Base-by-base conservation (phyloP, 2,329 filamentous ascomycete species). In the Paraphaeosphaeria sporulosa region DNA sequence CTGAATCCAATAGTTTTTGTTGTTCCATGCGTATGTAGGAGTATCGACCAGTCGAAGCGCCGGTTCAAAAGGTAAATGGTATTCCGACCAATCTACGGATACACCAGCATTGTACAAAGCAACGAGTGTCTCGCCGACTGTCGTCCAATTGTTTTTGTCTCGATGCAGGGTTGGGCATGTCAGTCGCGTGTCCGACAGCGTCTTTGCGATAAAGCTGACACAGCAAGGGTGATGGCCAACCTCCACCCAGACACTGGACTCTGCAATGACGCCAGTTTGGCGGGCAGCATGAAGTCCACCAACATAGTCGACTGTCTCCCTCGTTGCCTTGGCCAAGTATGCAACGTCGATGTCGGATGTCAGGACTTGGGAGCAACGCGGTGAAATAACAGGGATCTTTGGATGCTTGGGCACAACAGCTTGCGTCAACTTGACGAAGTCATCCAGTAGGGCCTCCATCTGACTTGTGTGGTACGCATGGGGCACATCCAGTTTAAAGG, bases 81-180 rank as follows among this genome's bases (percentile, higher is more conserved):
- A 89, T 70, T 87, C 87, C 47, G 83, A 81, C 87, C 87, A 92
- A 63, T 86, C 78, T 25, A 91, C 75, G 10, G 81, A 75, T 2
- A 87, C 65, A 0, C 87, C 88, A 1, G 77, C 79, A 1, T 71
- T 72, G 71, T 90, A 83, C 0, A 90, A 76, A 0, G 79, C 75
- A 55, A 78, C 79, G 40, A 87, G 71, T 48, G 74, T 83, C 5
- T 70, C 64, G 2, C 81, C 76, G 1, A 90, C 71, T 0, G 84
- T 49, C 10, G n/a, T 21, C 58, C 59, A 65, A 13, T 34, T 25
- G 15, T 51, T 40, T 27, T 49, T 17, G 4, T 8, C 19, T 7
- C n/a, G 46, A 9, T 47, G 19, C 10, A 60, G 4, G 19, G 27
- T 19, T 4, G 36, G 25, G 3, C n/a, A n/a, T n/a, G n/a, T n/a